Percentiles rank a stretch among this genome's conserved stretches.
phyloP scores from a whole-genome alignment of 2,329 filamentous ascomycete genomes.

The Chaetomiaceae sp. region DNA sequence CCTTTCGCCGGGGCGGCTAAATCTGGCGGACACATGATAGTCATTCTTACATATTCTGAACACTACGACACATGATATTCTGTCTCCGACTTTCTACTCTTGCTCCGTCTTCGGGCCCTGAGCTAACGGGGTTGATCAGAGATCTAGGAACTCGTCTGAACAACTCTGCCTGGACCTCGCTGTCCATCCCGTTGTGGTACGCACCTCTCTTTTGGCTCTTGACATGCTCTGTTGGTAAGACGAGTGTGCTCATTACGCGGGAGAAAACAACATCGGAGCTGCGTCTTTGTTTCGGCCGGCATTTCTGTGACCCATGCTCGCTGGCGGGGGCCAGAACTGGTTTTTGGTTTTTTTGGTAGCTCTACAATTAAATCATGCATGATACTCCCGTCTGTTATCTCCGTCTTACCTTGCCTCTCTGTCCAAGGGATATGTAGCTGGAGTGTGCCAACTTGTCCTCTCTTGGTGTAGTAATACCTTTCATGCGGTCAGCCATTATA shows the following conservation, averaged over 20 bases:
- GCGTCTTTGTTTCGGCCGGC: conserved; percentile 17
- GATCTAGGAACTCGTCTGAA: too few species aligned
- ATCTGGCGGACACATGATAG: conserved; percentile 71
- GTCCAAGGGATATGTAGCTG: too few species aligned
- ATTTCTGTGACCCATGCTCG: neutral
- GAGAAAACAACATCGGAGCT: conserved; percentile 14
- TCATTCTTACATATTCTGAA: conserved; percentile 96
- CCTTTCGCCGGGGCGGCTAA: conserved; percentile 74
- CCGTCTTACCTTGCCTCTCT: neutral
- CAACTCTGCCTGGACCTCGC: too few species aligned
- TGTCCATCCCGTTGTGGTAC: conserved; percentile 16
- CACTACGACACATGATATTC: conserved; percentile 2
- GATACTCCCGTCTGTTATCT: neutral
- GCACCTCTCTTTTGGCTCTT: conserved; percentile 19
- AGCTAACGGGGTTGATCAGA: conserved; percentile 1
- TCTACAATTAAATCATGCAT: conserved; percentile 4
- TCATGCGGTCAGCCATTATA: too few species aligned
- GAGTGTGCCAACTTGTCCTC: too few species aligned
- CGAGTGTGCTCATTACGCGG: conserved; percentile 16
- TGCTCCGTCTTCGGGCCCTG: neutral
- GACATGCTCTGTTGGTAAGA: too few species aligned
- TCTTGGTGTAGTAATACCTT: too few species aligned
- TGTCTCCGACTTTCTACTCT: neutral
- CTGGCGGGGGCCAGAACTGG: conserved; percentile 10
- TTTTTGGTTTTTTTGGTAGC: conserved; percentile 10